A percentile compares a stretch with the other conserved stretches of the same genome.
phyloP scores from a whole-genome alignment of 768 basidiomycete species.

The Trametes punicea region DNA sequence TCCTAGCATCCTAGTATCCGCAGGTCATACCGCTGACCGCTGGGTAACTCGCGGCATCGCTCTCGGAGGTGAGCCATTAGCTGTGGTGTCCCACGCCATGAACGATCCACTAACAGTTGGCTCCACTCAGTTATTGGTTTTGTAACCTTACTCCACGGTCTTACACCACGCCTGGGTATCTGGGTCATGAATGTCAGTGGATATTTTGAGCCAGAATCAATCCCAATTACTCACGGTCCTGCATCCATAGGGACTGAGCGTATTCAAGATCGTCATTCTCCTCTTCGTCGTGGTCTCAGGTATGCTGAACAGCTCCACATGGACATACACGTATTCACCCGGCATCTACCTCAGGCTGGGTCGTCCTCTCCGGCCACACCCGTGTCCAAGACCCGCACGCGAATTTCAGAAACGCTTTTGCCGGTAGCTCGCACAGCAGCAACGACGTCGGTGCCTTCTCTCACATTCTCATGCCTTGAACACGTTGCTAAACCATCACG shows the following conservation, averaged over 20 bases:
- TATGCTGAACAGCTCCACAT: background rate
- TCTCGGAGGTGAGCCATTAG: slow-evolving; percentile 40
- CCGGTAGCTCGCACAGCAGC: slow-evolving; percentile 49
- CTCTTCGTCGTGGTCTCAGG: slow-evolving; percentile 54
- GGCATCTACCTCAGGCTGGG: no score
- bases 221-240: slow-evolving; percentile 19
- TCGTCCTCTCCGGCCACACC: slow-evolving; percentile 56
- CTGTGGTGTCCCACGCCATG: background rate
- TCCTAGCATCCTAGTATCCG: slow-evolving; percentile 43
- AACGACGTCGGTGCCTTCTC: slow-evolving; percentile 37
- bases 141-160: slow-evolving; percentile 48
- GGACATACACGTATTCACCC: no score
- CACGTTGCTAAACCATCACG: background rate
- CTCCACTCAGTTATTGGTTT: slow-evolving; percentile 53
- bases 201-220: slow-evolving; percentile 27
- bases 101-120: no score
- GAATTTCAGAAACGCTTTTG: slow-evolving; percentile 58
- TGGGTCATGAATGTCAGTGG: slow-evolving; percentile 50
- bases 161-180: slow-evolving; percentile 47
- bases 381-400: slow-evolving; percentile 52
- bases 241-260: slow-evolving; percentile 46
- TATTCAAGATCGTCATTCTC: slow-evolving; percentile 54
- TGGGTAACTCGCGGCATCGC: slow-evolving; percentile 61
- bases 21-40: slow-evolving; percentile 26
- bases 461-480: background rate